Base-by-base conservation (phyloP, 2,329 filamentous ascomycete genomes). In the Sarocladiaceae sp. region DNA sequence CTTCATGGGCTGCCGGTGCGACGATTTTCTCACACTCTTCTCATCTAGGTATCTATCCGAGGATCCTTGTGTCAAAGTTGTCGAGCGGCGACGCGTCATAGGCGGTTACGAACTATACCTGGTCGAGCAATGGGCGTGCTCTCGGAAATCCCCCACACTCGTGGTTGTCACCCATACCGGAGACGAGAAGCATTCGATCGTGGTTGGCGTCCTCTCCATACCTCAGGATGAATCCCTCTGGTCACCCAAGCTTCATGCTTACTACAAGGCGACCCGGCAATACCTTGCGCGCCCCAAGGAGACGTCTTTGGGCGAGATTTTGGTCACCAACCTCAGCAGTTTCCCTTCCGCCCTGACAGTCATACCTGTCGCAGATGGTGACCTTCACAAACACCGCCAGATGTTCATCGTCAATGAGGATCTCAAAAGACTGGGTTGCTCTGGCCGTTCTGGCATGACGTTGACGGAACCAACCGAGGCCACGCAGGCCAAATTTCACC, bases 101-200 rank as follows among this genome's bases (percentile, higher is more conserved):
- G 73, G 81, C 55, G 93, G 93, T 58, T 97, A 97, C 70, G 92
- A 97, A 67, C 77, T 93, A 56, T 97, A 97, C 68, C 73, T 97
- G 15, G 90, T 97, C 58, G 94, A 97, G 68, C 94, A 99, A 76
- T 99, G 94, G 94, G 90, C 90, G 5, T 97, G 92, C 69, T 97
- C 93, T 12, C 84, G 94, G 50, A 80, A 84, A 53, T 90, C 95
- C 56, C 93, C 93, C 1, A 97, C 93, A 15, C 88, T 96, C 57
- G 82, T 96, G 48, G 95, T 97, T 58, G 88, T 88, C 37, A 96
- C 92, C 3, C 97, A 94, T 64, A 97, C 93, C 0, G 94, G 93
- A 52, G 91, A 97, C 61, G 77, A 83, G 29, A 84, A 83, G 29
- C 88, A 96, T 66, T 81, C 77, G 1, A 84, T 96, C n/a, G 71